Evolutionary conservation across 768 basidiomycete species (phyloP), one percentile per base, ranked within the genome.

Genomic region (Xanthoconium stramineum): DNA sequence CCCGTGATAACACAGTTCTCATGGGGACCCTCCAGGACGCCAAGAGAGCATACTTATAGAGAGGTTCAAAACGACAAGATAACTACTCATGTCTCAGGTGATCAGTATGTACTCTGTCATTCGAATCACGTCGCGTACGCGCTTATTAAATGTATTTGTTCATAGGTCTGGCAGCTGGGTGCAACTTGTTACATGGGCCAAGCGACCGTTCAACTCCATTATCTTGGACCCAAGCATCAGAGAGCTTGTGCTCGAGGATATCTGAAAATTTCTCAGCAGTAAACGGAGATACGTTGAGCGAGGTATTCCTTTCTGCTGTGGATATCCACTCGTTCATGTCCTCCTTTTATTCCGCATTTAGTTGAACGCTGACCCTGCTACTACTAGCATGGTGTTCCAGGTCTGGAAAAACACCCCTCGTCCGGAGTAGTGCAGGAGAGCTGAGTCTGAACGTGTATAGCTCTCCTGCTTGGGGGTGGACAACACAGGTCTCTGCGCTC

Each of bases 251-350:
- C 65, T 91, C 10, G 76, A 35, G 12, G 33, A 35, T 35, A 35
- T 35, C 33, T 73, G 72, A 8, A 88, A 91, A 61, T 92, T 92
- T 61, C 70, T 91, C 51, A 67, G 69, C 11, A 87, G 83, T 60
- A 87, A 84, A 61, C 54, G 72, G 19, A 92, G 91, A 91, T 92
- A 92, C 60, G 64, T 79, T 2, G 81, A 82, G 13, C 83, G 89
- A 50, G 90, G 89, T 0, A 91, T 92, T 55, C 90, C 91, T 2
- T 91, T 88, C 74, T 83, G 89, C 19, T 78, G 89, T 13, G 90
- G 91, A 13, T 89, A 89, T 65, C 78, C 90, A n/a, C 76, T 90
- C 19, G 76, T 79, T 39, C 45, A 72, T 68, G 13, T 24, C 17
- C 33, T 35, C 33, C 33, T 32, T 17, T 32, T 10, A 15, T 45